Conservation (phyloP, 1,284 basidiomycete species). For the Fomitopsis pinicola region DNA sequence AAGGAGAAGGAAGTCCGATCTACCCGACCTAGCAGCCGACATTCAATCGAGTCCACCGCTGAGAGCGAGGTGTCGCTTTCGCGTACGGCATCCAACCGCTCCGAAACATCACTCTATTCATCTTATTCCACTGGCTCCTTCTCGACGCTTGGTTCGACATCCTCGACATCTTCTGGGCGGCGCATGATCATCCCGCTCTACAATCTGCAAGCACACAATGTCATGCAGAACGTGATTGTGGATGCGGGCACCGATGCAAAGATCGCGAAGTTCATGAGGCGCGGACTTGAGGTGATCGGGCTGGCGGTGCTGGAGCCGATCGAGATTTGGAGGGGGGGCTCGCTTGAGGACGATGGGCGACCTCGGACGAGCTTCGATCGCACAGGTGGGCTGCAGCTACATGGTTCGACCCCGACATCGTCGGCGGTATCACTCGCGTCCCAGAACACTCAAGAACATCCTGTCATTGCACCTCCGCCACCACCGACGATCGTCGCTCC, state of each 20-base stretch:
- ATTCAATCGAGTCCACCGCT: constrained; percentile 34
- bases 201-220: constrained; percentile 90
- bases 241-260: constrained; percentile 94
- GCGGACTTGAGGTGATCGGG: constrained; percentile 79
- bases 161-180: constrained; percentile 45
- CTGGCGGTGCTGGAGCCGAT: constrained; percentile 77
- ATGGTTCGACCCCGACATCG: constrained; percentile 29
- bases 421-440: constrained; percentile 36
- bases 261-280: constrained; percentile 86
- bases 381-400: constrained; percentile 1
- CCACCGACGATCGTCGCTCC: constrained; percentile 9
- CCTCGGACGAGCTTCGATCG: constrained; percentile 14
- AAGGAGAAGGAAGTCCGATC: constrained; percentile 27
- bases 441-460: constrained; percentile 22
- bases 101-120: constrained; percentile 45
- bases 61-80: constrained; percentile 32
- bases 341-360: not conserved
- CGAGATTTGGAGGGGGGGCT: constrained; percentile 60
- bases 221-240: constrained; percentile 86
- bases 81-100: constrained; percentile 40
- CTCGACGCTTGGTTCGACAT: constrained; percentile 41
- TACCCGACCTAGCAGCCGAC: constrained; percentile 26
- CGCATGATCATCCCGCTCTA: constrained; percentile 90
- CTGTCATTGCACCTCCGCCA: constrained; percentile 21
- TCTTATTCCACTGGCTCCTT: constrained; percentile 43